Base-by-base conservation (phyloP, 2,329 filamentous ascomycete species). In the Pseudocercospora cruenta region DNA sequence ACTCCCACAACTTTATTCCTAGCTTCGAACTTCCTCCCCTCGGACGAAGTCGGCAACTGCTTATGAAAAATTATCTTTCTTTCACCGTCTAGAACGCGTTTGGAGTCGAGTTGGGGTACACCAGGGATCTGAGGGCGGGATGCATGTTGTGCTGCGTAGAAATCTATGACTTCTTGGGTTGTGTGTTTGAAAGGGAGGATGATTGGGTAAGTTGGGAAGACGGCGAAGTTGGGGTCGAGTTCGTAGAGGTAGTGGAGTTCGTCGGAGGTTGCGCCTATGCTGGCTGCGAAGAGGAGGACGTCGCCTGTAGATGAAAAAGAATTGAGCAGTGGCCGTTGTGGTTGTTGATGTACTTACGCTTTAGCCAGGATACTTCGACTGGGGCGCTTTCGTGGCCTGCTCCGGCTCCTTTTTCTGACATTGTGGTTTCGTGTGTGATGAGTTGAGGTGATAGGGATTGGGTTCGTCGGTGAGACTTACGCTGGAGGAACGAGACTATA, bases 171-270 rank as follows among this genome's bases (percentile, higher is more conserved):
- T 74, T 96, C 93, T 73, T 89, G 86, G 60, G 87, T 84, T 66
- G 86, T 87, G 73, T 88, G 86, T 81, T 96, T 96, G 87, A 96
- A 96, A 47, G 91, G 88, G 51, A 96, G 88, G 74, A 95, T 87
- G 71, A 94, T 85, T 21, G 92, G 88, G 79, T 96, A 96, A 51
- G 93, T 96, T 19, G 94, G 94, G 80, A 97, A 97, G 73, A 92
- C 91, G 68, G 90, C 81, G 78, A 97, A 97, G 65, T 91, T 86
- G 54, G 93, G 92, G 78, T 97, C 90, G 60, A 96, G 87, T 81
- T 97, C 94, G 75, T 93, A 97, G 81, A 97, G 89, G 78, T 94
- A 96, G 78, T 97, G 93, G 75, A 97, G 87, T 84, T 97, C 94
- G 73, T 96, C 89, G n/a, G 86, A 85, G 12, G 88, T 94, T 76